phyloP scores from a whole-genome alignment of 106 monocot genomes.

The Allium sativum region DNA sequence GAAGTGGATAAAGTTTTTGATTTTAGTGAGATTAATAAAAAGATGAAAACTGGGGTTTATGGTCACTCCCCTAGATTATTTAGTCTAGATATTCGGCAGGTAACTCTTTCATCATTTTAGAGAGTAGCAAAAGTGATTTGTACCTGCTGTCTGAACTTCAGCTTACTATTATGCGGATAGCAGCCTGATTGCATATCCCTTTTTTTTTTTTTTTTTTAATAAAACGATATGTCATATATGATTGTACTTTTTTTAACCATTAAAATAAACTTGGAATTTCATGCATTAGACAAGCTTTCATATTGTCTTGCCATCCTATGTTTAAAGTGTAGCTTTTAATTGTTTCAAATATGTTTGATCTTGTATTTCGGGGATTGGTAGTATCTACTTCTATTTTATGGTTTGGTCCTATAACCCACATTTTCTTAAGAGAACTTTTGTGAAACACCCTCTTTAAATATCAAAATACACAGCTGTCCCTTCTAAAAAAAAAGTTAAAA shows the following conservation, averaged over 20 bases:
- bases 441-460: too few relatives aligned
- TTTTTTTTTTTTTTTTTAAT: not conserved
- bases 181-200: not conserved
- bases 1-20: slow-evolving; percentile 28
- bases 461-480: too few relatives aligned
- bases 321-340: too few relatives aligned
- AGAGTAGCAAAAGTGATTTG: not conserved
- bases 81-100: slow-evolving; percentile 64
- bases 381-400: too few relatives aligned
- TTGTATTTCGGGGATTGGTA: too few relatives aligned
- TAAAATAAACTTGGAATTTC: not conserved
- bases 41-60: slow-evolving; percentile 54
- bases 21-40: slow-evolving; percentile 40
- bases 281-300: too few relatives aligned
- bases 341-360: too few relatives aligned
- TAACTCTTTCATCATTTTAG: slow-evolving; percentile 15
- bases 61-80: slow-evolving; percentile 32
- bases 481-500: too few relatives aligned
- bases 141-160: not conserved
- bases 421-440: too few relatives aligned
- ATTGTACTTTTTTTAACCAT: not conserved
- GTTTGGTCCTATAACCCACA: too few relatives aligned
- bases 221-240: not conserved
- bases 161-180: not conserved
- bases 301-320: too few relatives aligned